Evolutionary conservation across 148 eudicot genomes (phyloP).

Genomic region (Vaccinium vitisidaea): DNA sequence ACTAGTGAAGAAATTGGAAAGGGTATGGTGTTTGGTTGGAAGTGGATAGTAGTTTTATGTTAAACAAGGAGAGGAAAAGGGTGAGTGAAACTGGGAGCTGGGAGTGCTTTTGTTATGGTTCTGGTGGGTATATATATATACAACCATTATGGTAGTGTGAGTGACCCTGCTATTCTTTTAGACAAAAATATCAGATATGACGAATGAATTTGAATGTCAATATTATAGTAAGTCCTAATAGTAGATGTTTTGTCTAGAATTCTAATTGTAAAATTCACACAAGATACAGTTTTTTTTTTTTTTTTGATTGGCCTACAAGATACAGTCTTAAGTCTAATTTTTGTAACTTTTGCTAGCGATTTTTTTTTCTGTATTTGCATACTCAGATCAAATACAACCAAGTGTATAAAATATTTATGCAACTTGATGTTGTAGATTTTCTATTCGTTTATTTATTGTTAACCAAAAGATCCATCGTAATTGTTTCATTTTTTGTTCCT

Average conservation of each 20-base stretch:
- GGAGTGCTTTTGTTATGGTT: slow-evolving; percentile 9
- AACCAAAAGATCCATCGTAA: neutral
- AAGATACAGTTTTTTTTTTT: no score
- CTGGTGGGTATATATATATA: slow-evolving; percentile 25
- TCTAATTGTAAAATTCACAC: no score
- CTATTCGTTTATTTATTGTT: neutral
- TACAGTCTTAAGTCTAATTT: no score
- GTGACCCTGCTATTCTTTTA: slow-evolving; percentile 8
- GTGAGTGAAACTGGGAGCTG: neutral
- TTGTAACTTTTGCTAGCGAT: neutral
- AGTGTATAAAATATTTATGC: neutral
- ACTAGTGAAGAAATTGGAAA: neutral
- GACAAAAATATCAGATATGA: neutral
- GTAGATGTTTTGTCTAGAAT: no score
- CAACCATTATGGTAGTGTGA: neutral
- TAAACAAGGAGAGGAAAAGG: neutral
- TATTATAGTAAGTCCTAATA: no score
- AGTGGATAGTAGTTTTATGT: neutral
- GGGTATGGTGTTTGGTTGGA: neutral
- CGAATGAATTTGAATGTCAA: no score
- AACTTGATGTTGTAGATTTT: neutral
- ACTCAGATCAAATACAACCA: neutral
- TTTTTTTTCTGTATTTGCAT: neutral
- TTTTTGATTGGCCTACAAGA: no score
- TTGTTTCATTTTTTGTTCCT: neutral